These are phyloP conservation scores for Colletotrichum tabaci DNA, from an alignment of 2,329 filamentous ascomycete species.

Conservation along the genomic window DNA sequence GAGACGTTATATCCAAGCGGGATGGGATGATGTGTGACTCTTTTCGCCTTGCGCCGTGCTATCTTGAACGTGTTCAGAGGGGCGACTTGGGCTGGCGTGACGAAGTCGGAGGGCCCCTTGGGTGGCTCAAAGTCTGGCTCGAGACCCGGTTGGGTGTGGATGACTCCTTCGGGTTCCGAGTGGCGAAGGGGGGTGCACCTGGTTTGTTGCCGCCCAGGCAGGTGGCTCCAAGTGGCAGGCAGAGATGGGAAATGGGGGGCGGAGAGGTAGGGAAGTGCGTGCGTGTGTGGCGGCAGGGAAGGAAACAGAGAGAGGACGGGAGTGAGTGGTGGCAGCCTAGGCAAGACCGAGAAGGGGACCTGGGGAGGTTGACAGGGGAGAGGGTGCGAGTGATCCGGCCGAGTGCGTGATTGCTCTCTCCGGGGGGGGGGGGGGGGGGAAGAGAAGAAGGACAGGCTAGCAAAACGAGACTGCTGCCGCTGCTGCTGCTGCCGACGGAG, in stretches of 20 bases:
- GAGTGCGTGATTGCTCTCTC: constrained; percentile 36
- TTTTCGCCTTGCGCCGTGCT: constrained; percentile 41
- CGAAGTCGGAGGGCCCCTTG: constrained; percentile 44
- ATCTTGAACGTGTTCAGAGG: constrained; percentile 43
- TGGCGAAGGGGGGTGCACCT: constrained; percentile 43
- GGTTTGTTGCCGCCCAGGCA: constrained; percentile 45
- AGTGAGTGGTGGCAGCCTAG: constrained; percentile 35
- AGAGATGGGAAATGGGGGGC: constrained; percentile 43
- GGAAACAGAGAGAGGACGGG: too few species aligned
- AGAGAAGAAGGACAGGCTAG: constrained; percentile 17
- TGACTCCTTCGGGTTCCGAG: constrained; percentile 47
- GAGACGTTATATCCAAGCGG: constrained; percentile 42
- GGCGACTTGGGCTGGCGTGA: constrained; percentile 44
- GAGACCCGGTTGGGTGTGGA: constrained; percentile 42
- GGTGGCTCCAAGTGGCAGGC: constrained; percentile 53
- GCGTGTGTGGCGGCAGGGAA: constrained; percentile 3
- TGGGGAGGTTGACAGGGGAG: constrained; percentile 22
- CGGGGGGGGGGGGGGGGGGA: neutral
- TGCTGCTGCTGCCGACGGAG: neutral
- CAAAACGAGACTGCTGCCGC: constrained; percentile 4
- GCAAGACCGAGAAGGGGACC: constrained; percentile 35
- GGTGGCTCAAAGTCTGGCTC: constrained; percentile 40
- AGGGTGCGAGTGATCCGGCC: constrained; percentile 29
- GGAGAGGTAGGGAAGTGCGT: constrained; percentile 34
- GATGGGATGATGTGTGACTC: constrained; percentile 43